Base-by-base conservation (phyloP, 257 asterid species). In the Solanum okadae region DNA sequence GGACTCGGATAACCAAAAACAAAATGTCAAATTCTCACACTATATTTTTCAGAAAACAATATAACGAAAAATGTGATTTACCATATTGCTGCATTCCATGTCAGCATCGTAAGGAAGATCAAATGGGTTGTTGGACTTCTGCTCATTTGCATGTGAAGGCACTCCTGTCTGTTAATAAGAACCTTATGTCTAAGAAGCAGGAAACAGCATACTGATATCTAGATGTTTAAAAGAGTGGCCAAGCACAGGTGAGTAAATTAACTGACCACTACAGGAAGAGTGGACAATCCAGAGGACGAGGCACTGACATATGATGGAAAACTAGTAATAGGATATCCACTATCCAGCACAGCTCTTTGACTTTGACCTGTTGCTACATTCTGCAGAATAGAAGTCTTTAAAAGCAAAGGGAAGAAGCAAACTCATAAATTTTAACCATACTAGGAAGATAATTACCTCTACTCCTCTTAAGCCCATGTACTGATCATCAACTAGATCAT, bases 81-180 rank as follows among this genome's bases (percentile, higher is more conserved):
- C 99, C 94, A 67, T 89, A 89, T 91, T 82, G 79, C 88, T 92
- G 84, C 93, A 84, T 92, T 93, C 96, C 87, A 88, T 84, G 89
- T 88, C 91, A 84, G 94, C 88, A 90, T 94, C 97, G 88, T 76
- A 92, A 44, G 98, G 97, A 81, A 94, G 92, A 92, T 96, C 98
- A 92, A 96, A 96, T 83, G 98, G 99, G 91, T 96, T 96, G 87
- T 81, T 87, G 87, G 95, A 91, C 90, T 90, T 93, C 52, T 61
- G 88, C 91, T 91, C 92, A 83, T 88, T 70, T 75, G 90, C 90
- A 92, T 89, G 87, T 87, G 93, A 83, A 85, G 88, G 93, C 87
- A 78, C 79, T 65, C 91, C 94, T 72, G 90, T 96, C 99, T 97
- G 91, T 76, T 63, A 65, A 88, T 79, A 84, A 71, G 86, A 89